Percentiles rank a stretch among this genome's conserved stretches.
Evolutionary conservation across 1,284 basidiomycete genomes (phyloP).

Genomic region (Phlebopus sp.): DNA sequence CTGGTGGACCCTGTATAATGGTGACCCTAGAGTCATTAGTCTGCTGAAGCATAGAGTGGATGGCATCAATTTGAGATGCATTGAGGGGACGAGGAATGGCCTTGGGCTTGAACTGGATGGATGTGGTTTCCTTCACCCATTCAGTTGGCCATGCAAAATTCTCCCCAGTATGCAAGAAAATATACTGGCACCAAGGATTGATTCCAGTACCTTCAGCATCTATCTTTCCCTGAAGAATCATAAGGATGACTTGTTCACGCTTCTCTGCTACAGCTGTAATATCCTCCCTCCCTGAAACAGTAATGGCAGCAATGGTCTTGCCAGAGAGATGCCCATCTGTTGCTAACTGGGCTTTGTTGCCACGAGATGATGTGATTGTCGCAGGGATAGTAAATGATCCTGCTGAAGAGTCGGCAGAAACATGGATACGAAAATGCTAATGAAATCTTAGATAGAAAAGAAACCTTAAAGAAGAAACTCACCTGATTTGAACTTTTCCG

Average conservation of each 20-base stretch:
- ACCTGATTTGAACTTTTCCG: conserved; percentile 28
- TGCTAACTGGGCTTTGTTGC: conserved; percentile 13
- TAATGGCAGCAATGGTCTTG: conserved; percentile 34
- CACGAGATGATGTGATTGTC: background rate
- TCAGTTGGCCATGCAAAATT: conserved; percentile 44
- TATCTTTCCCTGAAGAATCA: conserved; percentile 47
- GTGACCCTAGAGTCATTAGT: conserved; percentile 24
- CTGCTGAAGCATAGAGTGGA: conserved; percentile 27
- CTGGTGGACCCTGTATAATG: conserved; percentile 49
- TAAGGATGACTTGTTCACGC: conserved; percentile 43
- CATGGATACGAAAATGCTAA: conserved; percentile 17
- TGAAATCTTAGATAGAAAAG: background rate
- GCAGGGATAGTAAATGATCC: conserved; percentile 20
- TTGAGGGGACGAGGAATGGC: conserved; percentile 26
- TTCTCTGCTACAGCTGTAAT: conserved; percentile 52
- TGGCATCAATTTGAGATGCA: conserved; percentile 24
- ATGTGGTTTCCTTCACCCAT: conserved; percentile 23
- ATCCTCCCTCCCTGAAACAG: conserved; percentile 47
- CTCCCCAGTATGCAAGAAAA: conserved; percentile 41
- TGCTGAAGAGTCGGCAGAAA: conserved; percentile 12
- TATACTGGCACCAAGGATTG: conserved; percentile 58
- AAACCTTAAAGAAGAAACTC: conserved; percentile 15
- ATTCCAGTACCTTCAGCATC: conserved; percentile 32
- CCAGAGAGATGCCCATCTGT: conserved; percentile 19
- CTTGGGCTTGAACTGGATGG: conserved; percentile 15